Evolutionary conservation across 2,329 filamentous ascomycete species (phyloP), one percentile per base, ranked within the genome.

Genomic region (Neonectria faginata): DNA sequence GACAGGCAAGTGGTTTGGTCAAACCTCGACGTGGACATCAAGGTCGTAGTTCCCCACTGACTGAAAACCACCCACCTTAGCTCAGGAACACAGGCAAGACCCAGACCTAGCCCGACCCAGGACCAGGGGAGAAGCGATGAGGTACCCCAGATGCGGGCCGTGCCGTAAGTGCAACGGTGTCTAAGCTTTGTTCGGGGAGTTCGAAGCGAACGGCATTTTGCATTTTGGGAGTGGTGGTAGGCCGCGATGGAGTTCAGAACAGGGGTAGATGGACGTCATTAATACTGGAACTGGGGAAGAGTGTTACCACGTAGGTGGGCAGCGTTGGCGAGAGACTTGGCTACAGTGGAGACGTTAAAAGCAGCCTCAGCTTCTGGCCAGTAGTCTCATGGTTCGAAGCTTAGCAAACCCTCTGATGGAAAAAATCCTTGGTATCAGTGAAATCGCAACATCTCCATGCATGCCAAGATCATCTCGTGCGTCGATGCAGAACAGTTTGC

Each of bases 111-210:
- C 12, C 25, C 29, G 55, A 29, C 50, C 55, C 55, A 20, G 9
- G 42, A 44, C 39, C 39, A 42, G 39, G 39, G 39, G 39, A 42
- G n/a, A 16, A 53, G 42, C 50, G 27, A 44, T 56, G 47, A 47
- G 57, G 18, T 44, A 18, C 39, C 60, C 44, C 27, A 42, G 53
- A 45, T 20, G 56, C 61, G 61, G 61, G 61, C 51, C 61, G 61
- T 36, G 51, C 61, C 61, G 61, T 41, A 48, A 18, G 51, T 44
- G 50, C 53, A 51, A 31, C 41, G 25, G 54, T 48, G 53, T 48
- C 50, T 41, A 18, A 31, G 47, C 33, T 42, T 36, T 39, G 31
- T 18, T 44, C 29, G 29, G 29, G n/a, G 29, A 51, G n/a, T 44
- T 47, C n/a, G 14, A 11, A 20, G n/a, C 18, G 39, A 31, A 20